Base-by-base conservation (phyloP, 768 basidiomycete species). In the Tulasnella sp. region DNA sequence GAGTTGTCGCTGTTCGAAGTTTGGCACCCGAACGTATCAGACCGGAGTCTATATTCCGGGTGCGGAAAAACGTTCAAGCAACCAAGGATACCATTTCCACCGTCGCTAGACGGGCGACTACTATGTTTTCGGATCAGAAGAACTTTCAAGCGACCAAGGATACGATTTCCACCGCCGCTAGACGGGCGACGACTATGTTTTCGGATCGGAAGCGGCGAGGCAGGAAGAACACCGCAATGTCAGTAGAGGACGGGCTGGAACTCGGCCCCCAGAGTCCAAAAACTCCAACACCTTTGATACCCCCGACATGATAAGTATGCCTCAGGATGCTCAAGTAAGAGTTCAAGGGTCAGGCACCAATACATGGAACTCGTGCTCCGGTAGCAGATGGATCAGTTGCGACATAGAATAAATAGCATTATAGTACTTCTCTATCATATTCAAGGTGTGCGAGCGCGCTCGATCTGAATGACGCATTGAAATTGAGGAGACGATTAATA, bases 401-500 rank as follows among this genome's bases (percentile, higher is more conserved):
- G 55, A 20, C 26, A 20, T 23, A 57, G 0, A 39, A 39, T 72
- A 39, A 72, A 1, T 74, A 20, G n/a, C 15, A 18, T 29, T 20
- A 44, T 18, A 74, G 29, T 1, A 72, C 71, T 72, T 48, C 74
- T 67, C 46, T 40, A n/a, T 39, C 74, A 18, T 67, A 29, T 67
- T 26, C 37, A 18, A 39, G 35, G 51, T 74, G 73, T 51, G 35
- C 46, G n/a, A 74, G 73, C 15, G 77, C 70, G 35, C 67, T 85
- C 82, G 79, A 74, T 78, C 82, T 86, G 84, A 98, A 98, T 0
- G 95, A 95, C 39, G 94, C 94, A 81, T 98, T 98, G 85, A 97
- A 98, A 84, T 96, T 95, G 77, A 98, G 85, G 78, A 98, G 85
- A 81, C 95, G 95, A 84, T 97, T 97, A 84, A 98, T 98, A 82